Conservation (phyloP, 2,329 filamentous ascomycete species). For the Fusarium miscanthi region DNA sequence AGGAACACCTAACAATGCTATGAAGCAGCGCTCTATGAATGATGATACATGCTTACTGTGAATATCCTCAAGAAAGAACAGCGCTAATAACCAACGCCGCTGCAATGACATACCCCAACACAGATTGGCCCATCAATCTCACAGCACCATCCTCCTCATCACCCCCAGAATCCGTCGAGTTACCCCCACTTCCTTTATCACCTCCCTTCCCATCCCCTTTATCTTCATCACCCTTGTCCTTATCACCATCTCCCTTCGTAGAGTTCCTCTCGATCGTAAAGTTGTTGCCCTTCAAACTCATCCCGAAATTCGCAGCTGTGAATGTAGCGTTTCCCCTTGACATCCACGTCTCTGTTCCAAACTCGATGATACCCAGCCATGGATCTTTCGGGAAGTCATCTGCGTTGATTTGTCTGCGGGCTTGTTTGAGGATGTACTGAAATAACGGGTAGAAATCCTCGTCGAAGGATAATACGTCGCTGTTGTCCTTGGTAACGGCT, state of each 20-base stretch:
- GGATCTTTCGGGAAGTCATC: constrained; percentile 39
- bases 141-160: constrained; percentile 30
- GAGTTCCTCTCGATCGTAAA: background rate
- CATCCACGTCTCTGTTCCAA: constrained; percentile 42
- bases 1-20: background rate
- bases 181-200: background rate
- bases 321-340: constrained; percentile 42
- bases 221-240: background rate
- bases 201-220: background rate
- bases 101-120: constrained; percentile 20
- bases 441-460: constrained; percentile 44
- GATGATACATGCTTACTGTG: background rate
- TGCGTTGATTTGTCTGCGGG: constrained; percentile 15
- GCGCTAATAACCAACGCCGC: constrained; percentile 4
- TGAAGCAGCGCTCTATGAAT: background rate
- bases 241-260: background rate
- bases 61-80: background rate
- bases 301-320: constrained; percentile 41
- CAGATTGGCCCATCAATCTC: background rate
- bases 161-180: background rate
- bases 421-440: constrained; percentile 39
- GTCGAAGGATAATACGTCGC: constrained; percentile 36
- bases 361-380: constrained; percentile 38
- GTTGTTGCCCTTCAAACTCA: constrained; percentile 27
- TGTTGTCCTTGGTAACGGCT: constrained; percentile 25